Conservation (phyloP, 2,329 filamentous ascomycete species). For the Parafenestella ontariensis region DNA sequence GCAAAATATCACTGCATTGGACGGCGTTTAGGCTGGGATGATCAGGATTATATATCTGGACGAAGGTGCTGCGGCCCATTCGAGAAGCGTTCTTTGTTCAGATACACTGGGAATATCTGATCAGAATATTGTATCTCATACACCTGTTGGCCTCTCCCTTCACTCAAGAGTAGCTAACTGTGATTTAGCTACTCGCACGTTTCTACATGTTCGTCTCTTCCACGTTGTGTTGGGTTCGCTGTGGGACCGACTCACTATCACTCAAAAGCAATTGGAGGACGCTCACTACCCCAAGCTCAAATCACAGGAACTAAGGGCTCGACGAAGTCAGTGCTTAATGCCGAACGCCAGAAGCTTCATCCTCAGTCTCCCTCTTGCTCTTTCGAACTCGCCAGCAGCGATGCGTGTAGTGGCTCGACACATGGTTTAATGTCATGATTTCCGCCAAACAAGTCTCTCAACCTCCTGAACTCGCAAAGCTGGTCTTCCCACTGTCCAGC, state of each 20-base stretch:
- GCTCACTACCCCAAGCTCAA: not conserved
- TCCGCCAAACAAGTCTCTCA: not conserved
- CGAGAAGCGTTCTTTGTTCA: not conserved
- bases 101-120: not conserved
- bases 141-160: not conserved
- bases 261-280: not conserved
- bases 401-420: not conserved
- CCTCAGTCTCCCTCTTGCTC: not conserved
- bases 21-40: conserved; percentile 30
- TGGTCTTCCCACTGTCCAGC: conserved; percentile 15
- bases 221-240: not conserved
- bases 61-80: not conserved
- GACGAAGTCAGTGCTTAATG: not conserved
- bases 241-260: not conserved
- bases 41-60: conserved; percentile 8
- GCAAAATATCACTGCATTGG: conserved; percentile 31
- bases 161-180: not conserved
- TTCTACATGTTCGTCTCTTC: not conserved
- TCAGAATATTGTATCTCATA: not conserved
- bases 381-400: not conserved
- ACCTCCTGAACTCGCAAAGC: conserved; percentile 28
- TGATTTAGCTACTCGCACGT: not conserved
- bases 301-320: not conserved
- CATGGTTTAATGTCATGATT: not conserved
- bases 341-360: not conserved